Evolutionary conservation across 305 asterid species (phyloP).

Genomic region (Ilex paraguariensis): DNA sequence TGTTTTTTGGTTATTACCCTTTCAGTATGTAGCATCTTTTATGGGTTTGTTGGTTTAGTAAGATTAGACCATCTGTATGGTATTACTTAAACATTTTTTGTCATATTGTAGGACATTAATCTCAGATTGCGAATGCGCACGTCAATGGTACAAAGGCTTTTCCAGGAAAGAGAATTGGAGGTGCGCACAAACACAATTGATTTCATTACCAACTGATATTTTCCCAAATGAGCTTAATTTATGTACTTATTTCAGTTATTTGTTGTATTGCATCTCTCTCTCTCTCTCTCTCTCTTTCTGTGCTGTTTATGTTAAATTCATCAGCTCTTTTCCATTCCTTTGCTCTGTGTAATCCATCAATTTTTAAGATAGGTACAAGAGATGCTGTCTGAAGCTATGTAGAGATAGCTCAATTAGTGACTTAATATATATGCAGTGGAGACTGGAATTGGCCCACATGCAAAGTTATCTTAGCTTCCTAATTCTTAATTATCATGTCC

Average conservation of each 20-base stretch:
- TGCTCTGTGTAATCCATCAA: not conserved
- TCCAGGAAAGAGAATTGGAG: slow-evolving; percentile 77
- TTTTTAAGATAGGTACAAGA: not conserved
- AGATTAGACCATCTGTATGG: no score
- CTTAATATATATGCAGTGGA: not conserved
- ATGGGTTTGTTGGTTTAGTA: no score
- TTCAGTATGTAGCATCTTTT: no score
- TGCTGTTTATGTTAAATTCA: not conserved
- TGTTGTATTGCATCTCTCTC: not conserved
- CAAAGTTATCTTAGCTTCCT: not conserved
- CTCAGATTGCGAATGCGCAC: slow-evolving; percentile 71
- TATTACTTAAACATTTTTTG: slow-evolving; percentile 6
- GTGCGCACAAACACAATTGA: slow-evolving; percentile 22
- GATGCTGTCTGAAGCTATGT: not conserved
- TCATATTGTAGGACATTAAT: slow-evolving; percentile 44
- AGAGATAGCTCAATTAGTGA: not conserved
- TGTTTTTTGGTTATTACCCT: no score
- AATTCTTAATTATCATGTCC: no score
- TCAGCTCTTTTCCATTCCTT: not conserved
- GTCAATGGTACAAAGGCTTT: slow-evolving; percentile 66
- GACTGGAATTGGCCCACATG: not conserved
- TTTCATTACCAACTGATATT: no score
- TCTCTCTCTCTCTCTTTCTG: not conserved
- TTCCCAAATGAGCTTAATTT: no score
- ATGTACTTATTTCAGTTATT: no score